These are phyloP conservation scores for Aureobasidium mangrovei DNA, from an alignment of 2,329 filamentous ascomycete genomes.

Conservation along the genomic window DNA sequence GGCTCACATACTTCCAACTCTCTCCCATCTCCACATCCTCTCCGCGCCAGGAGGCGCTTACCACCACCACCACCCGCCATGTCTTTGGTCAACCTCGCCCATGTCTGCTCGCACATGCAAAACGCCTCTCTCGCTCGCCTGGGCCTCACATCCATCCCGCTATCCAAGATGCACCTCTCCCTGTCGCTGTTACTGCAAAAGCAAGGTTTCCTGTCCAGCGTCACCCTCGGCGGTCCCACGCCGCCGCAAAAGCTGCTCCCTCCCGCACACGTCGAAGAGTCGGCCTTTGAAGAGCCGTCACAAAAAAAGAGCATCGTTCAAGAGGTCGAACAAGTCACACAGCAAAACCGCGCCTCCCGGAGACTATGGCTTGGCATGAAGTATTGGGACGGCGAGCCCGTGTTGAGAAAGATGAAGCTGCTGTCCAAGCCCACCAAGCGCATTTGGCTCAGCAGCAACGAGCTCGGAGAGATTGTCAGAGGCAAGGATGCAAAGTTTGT, in stretches of 20 bases:
- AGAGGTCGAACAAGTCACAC: constrained; percentile 24
- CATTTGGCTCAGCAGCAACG: constrained; percentile 55
- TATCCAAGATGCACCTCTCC: constrained; percentile 69
- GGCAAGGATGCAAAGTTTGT: constrained; percentile 60
- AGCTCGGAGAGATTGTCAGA: constrained; percentile 57
- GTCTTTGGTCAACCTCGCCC: constrained; percentile 65
- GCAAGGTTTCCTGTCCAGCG: constrained; percentile 69
- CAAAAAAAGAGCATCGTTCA: constrained; percentile 17
- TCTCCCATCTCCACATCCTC: neutral
- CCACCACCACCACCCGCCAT: constrained; percentile 34
- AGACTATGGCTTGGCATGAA: constrained; percentile 85
- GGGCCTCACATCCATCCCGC: constrained; percentile 72
- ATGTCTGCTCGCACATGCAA: constrained; percentile 84
- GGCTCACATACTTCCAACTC: too few species aligned
- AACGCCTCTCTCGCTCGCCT: constrained; percentile 80
- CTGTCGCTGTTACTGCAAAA: constrained; percentile 71
- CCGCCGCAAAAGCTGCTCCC: constrained; percentile 32
- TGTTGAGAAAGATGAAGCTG: constrained; percentile 57
- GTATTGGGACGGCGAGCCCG: constrained; percentile 77
- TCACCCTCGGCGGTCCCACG: constrained; percentile 61
- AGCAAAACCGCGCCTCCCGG: constrained; percentile 59
- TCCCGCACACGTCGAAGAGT: constrained; percentile 16
- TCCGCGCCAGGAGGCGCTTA: constrained; percentile 10
- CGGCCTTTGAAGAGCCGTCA: neutral
- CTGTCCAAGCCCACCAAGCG: constrained; percentile 67